These are phyloP conservation scores for Eimeria maxima DNA, from an alignment of 169 alveolate species.

Conservation along the genomic window DNA sequence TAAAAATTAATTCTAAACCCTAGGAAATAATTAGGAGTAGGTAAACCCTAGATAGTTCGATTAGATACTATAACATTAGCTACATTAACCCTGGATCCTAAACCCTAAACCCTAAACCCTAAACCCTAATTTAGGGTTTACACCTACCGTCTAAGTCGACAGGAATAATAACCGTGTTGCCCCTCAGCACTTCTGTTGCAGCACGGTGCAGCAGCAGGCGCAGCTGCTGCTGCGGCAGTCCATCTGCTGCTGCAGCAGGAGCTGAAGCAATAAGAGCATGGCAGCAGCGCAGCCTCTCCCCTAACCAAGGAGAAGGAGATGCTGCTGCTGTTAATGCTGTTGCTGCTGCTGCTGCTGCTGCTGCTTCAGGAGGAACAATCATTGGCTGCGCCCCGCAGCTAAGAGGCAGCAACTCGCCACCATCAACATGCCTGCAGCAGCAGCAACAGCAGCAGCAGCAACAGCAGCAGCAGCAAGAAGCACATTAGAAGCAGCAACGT, in stretches of 20 bases:
- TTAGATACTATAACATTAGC: not conserved
- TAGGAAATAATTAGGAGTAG: not conserved
- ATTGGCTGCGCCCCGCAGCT: conserved; percentile 67
- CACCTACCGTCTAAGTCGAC: conserved; percentile 20
- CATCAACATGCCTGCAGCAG: conserved; percentile 55
- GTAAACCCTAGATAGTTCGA: not conserved
- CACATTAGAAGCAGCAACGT: conserved; percentile 17
- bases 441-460: conserved; percentile 22
- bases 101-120: conserved; percentile 10
- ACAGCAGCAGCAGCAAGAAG: conserved; percentile 7
- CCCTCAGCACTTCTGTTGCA: conserved; percentile 36
- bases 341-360: conserved; percentile 42
- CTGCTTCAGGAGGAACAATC: not conserved
- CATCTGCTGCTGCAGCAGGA: conserved; percentile 17
- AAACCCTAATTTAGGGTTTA: conserved; percentile 16
- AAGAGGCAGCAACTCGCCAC: conserved; percentile 49
- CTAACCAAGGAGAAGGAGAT: conserved; percentile 49
- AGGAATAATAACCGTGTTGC: conserved; percentile 24
- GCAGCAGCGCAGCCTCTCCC: conserved; percentile 35
- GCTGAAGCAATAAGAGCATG: not conserved
- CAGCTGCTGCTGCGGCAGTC: conserved; percentile 35
- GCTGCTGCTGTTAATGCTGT: conserved; percentile 27
- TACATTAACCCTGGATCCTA: not conserved
- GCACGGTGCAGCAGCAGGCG: conserved; percentile 40
- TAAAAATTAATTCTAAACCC: not conserved